Evolutionary conservation across 169 alveolate genomes (phyloP).

Genomic region (Cryptosporidium sp.): DNA sequence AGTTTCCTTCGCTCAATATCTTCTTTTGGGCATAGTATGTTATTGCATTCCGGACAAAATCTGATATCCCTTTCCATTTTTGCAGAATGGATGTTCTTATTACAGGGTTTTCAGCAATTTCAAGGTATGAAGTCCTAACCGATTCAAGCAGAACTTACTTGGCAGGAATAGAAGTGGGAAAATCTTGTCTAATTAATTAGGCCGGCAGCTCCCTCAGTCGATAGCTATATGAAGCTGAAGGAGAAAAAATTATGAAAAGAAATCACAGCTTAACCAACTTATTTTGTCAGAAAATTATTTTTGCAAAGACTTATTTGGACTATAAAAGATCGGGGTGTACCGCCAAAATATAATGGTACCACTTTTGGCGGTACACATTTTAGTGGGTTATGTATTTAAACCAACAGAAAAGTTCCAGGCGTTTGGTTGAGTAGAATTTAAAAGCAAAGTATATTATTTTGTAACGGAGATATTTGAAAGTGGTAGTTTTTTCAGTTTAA

Average conservation of each 20-base stretch:
- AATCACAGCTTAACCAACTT: neutral
- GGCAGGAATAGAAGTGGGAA: neutral
- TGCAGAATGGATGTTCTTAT: neutral
- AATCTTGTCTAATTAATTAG: neutral
- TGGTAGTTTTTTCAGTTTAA: neutral
- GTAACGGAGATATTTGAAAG: neutral
- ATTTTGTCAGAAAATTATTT: neutral
- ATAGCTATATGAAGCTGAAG: neutral
- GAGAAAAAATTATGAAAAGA: neutral
- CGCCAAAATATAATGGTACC: conserved; percentile 3
- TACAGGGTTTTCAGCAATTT: neutral
- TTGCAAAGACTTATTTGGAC: neutral
- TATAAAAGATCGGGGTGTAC: neutral
- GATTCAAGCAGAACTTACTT: neutral
- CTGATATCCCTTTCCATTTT: conserved; percentile 78
- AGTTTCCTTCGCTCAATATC: conserved; percentile 76
- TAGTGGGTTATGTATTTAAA: neutral
- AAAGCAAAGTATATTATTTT: neutral
- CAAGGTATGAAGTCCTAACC: neutral
- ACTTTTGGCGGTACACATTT: neutral
- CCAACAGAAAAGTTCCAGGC: neutral
- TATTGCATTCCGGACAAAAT: conserved; percentile 82
- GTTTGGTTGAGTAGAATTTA: neutral
- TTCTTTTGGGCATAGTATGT: conserved; percentile 79
- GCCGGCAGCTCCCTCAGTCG: neutral